Percentiles rank a stretch among this genome's conserved stretches.
Evolutionary conservation across 192 early-diverging fungal genomes (phyloP).

Genomic region (Podila verticillata): DNA sequence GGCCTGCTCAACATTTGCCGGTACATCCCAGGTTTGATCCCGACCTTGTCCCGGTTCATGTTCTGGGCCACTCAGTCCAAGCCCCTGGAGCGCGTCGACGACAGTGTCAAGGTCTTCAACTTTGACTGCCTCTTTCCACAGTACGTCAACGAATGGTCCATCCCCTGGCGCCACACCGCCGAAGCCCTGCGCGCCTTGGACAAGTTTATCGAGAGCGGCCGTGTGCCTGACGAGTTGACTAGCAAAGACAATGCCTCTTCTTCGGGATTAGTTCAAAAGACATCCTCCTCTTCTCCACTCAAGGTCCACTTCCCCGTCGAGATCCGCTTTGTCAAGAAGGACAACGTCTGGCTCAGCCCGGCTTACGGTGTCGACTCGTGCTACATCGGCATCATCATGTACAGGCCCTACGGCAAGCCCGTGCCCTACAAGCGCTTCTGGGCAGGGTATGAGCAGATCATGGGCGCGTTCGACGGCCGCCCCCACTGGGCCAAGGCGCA

Average conservation of each 20-base stretch:
- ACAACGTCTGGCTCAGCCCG: slow-evolving; percentile 79
- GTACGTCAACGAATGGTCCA: slow-evolving; percentile 83
- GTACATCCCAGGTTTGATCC: slow-evolving; percentile 58
- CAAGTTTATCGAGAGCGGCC: slow-evolving; percentile 59
- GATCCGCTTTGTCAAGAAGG: slow-evolving; percentile 71
- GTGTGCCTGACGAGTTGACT: slow-evolving; percentile 2
- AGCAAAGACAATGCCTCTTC: background rate
- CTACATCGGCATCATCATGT: slow-evolving; percentile 84
- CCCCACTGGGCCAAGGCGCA: slow-evolving; percentile 85
- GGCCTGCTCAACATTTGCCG: slow-evolving; percentile 66
- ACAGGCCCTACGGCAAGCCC: slow-evolving; percentile 70
- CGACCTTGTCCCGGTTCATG: slow-evolving; percentile 60
- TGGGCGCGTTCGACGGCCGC: slow-evolving; percentile 69
- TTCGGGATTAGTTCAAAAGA: background rate
- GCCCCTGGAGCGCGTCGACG: slow-evolving; percentile 62
- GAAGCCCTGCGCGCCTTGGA: slow-evolving; percentile 65
- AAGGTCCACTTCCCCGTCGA: slow-evolving; percentile 81
- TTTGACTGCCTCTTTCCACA: slow-evolving; percentile 77
- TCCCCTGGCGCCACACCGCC: slow-evolving; percentile 65
- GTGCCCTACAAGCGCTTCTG: slow-evolving; percentile 80
- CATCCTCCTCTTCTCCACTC: slow-evolving; percentile 31
- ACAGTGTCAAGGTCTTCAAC: slow-evolving; percentile 73
- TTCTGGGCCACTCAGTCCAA: slow-evolving; percentile 62
- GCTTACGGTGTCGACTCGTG: slow-evolving; percentile 70
- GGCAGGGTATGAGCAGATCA: slow-evolving; percentile 75